These are phyloP conservation scores for Podaxis sp. DNA, from an alignment of 768 basidiomycete genomes.

Conservation along the genomic window DNA sequence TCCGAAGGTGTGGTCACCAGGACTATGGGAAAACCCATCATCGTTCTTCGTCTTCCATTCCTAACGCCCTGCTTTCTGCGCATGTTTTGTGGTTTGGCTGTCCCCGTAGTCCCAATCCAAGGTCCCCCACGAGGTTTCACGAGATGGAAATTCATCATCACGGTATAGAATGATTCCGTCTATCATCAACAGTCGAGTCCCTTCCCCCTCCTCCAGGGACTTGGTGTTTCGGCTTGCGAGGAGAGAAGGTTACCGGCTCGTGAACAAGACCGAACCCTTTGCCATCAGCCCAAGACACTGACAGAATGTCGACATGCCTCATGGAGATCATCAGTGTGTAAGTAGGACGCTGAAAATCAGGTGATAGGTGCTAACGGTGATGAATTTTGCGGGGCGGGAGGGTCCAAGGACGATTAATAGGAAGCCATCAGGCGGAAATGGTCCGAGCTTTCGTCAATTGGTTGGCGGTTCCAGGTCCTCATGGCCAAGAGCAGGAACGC, in stretches of 20 bases:
- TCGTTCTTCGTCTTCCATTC: neutral
- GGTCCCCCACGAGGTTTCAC: conserved; percentile 8
- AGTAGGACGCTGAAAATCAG: neutral
- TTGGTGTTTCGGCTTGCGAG: neutral
- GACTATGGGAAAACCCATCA: neutral
- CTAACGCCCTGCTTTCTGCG: neutral
- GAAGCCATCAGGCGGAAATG: conserved; percentile 6
- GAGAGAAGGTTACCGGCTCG: neutral
- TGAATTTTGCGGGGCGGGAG: neutral
- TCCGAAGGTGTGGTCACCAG: neutral
- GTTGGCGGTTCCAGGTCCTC: neutral
- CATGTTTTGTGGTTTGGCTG: neutral
- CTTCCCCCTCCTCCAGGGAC: neutral
- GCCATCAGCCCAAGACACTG: neutral
- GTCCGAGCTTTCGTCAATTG: conserved; percentile 6
- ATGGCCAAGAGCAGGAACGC: neutral
- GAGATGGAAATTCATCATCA: neutral
- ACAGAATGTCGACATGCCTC: neutral
- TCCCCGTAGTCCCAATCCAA: neutral
- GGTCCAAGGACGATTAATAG: neutral
- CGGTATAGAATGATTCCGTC: neutral
- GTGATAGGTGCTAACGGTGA: neutral
- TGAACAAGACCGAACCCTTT: neutral
- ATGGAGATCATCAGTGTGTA: neutral
- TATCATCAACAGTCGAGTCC: neutral